A percentile compares a stretch with the other conserved stretches of the same genome.
Conservation (phyloP, 2,329 filamentous ascomycete species). For the Fusarium nurragi region DNA sequence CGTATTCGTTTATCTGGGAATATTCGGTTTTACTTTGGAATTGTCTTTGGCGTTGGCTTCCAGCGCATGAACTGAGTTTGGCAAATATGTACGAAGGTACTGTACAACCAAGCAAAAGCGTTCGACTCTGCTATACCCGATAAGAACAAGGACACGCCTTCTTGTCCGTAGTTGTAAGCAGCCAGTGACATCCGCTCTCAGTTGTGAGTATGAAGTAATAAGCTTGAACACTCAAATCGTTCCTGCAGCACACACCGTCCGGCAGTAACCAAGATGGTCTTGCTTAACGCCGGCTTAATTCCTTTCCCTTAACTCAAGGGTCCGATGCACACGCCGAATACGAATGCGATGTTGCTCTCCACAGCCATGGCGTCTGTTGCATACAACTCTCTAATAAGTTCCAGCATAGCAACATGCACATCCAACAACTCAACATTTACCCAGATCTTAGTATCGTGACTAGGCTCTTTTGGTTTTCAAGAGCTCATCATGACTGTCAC, state of each 20-base stretch:
- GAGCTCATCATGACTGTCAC: not conserved
- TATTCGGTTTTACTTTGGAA: slow-evolving; percentile 7
- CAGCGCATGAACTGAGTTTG: not conserved
- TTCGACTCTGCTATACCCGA: not conserved
- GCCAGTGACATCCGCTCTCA: not conserved
- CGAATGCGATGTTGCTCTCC: slow-evolving; percentile 9
- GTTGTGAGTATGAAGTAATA: not conserved
- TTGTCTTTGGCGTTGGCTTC: not conserved
- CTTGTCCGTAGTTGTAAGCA: too few relatives aligned
- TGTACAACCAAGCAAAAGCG: not conserved
- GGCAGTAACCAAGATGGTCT: not conserved
- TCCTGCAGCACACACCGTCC: not conserved
- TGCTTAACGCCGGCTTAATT: slow-evolving; percentile 10
- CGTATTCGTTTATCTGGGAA: slow-evolving; percentile 39
- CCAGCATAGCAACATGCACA: not conserved
- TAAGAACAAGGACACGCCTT: not conserved
- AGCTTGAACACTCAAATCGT: not conserved
- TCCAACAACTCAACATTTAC: not conserved
- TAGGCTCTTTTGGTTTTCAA: not conserved
- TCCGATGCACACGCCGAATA: slow-evolving; percentile 8
- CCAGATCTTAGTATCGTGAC: not conserved
- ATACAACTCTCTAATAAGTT: not conserved
- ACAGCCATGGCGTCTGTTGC: not conserved
- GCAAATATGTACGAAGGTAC: slow-evolving; percentile 7
- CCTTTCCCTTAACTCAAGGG: not conserved